phyloP scores from a whole-genome alignment of 2,329 filamentous ascomycete species.

The Raffaelea ambrosiae region DNA sequence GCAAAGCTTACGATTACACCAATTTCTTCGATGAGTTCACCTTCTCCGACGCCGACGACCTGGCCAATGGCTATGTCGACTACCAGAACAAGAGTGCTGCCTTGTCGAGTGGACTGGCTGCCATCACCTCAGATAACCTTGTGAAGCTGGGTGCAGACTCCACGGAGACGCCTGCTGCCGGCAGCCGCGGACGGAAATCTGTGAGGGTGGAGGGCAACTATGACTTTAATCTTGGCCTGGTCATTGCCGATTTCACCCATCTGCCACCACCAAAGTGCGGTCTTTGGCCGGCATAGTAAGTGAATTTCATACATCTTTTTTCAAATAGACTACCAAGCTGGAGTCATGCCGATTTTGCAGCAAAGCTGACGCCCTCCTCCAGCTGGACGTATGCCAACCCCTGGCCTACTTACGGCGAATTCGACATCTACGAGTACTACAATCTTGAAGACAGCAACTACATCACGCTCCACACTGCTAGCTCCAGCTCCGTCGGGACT shows the following conservation, averaged over 20 bases:
- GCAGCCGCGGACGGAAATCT: conserved; percentile 36
- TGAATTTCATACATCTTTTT: not conserved
- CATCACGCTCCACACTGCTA: conserved; percentile 50
- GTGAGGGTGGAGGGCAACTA: conserved; percentile 58
- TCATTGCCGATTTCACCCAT: conserved; percentile 61
- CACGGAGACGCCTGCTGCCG: not conserved
- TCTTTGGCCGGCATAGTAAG: conserved; percentile 62
- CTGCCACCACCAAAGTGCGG: conserved; percentile 60
- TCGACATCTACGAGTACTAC: conserved; percentile 61
- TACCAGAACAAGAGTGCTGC: conserved; percentile 34
- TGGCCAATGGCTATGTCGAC: conserved; percentile 56
- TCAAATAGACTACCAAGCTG: too few relatives aligned
- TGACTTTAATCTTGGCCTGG: conserved; percentile 55
- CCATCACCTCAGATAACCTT: conserved; percentile 29
- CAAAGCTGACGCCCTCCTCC: too few relatives aligned
- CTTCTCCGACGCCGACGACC: conserved; percentile 47
- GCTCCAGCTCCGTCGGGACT: conserved; percentile 18
- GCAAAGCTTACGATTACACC: conserved; percentile 29
- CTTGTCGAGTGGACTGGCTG: conserved; percentile 19
- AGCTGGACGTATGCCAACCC: conserved; percentile 40
- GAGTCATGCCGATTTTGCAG: too few relatives aligned
- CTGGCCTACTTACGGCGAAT: conserved; percentile 56
- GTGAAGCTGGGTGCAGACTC: conserved; percentile 13
- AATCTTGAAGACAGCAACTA: conserved; percentile 45
- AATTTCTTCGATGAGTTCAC: conserved; percentile 42